Base-by-base conservation (phyloP, 2,329 filamentous ascomycete genomes). In the Botrytis elliptica region DNA sequence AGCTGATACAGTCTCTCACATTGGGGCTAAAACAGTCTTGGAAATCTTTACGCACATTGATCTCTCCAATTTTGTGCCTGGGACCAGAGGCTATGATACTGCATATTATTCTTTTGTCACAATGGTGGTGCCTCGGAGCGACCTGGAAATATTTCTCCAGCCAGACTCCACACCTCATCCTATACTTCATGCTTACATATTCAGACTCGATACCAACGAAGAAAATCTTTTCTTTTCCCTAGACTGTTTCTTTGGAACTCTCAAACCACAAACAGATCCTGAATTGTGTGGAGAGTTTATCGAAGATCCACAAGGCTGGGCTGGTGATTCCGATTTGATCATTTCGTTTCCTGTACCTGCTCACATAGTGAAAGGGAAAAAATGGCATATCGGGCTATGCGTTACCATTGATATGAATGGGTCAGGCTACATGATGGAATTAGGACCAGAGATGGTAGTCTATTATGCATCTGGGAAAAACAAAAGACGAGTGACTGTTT, bases 211-310 rank as follows among this genome's bases (percentile, higher is more conserved):
- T 20, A n/a, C 60, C 60, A 16, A 6, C 20, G n/a, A 46, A 25
- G 16, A 46, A 6, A 0, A 65, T 65, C 9, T 46, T 44, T 65
- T 65, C 36, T 65, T 42, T 36, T 46, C 42, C 14, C 14, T 65
- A 4, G 63, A 65, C 20, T 8, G 25, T 46, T 65, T 65, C 63
- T 65, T 65, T 65, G 63, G 63, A 25, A 46, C 63, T 14, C 63
- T 65, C 36, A 44, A 33, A 16, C 63, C 63, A 65, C 42, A 65
- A 36, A 65, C 63, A 3, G 29, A 65, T 36, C 42, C 63, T 46
- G 63, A 65, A 16, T 18, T 65, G 6, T 65, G 63, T 44, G 42
- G 63, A 12, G 63, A 65, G 22, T 14, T 65, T 12, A 46, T 46
- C 29, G 63, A 65, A 25, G 63, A 46, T 22, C 42, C 63, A 22